These are phyloP conservation scores for Geosmithia putterillii DNA, from an alignment of 2,329 filamentous ascomycete genomes.

Conservation along the genomic window DNA sequence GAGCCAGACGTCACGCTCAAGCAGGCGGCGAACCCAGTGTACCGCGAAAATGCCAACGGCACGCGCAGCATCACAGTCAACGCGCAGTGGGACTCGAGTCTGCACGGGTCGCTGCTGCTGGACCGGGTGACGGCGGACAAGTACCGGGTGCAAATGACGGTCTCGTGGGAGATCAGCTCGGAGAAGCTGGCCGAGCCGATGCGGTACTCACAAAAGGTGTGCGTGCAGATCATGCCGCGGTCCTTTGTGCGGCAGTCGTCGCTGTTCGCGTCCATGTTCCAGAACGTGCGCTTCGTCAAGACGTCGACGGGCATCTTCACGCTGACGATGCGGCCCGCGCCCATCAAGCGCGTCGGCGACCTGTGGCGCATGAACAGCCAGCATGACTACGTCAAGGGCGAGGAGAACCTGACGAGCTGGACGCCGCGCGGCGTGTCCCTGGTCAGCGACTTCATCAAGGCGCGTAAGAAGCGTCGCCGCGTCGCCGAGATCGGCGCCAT, in stretches of 20 bases:
- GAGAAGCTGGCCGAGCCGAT: constrained; percentile 79
- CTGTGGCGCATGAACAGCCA: constrained; percentile 94
- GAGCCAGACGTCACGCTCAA: constrained; percentile 67
- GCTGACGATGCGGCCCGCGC: constrained; percentile 72
- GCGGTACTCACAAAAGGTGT: constrained; percentile 70
- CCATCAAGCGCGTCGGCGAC: constrained; percentile 83
- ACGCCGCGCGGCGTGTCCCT: constrained; percentile 80
- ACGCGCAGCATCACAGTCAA: constrained; percentile 75
- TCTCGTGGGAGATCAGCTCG: constrained; percentile 78
- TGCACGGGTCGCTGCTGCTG: constrained; percentile 85
- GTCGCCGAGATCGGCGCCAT: constrained; percentile 71
- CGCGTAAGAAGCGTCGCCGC: constrained; percentile 61
- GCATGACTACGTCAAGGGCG: constrained; percentile 91
- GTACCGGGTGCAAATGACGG: constrained; percentile 76
- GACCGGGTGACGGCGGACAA: constrained; percentile 89
- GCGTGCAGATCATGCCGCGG: constrained; percentile 72
- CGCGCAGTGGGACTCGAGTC: constrained; percentile 94
- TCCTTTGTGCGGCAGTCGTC: constrained; percentile 77
- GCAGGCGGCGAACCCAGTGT: constrained; percentile 62
- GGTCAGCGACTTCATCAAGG: constrained; percentile 73
- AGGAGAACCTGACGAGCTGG: constrained; percentile 79
- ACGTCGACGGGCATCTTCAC: constrained; percentile 82
- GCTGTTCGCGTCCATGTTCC: constrained; percentile 79
- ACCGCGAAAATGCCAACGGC: constrained; percentile 80
- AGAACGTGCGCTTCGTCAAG: constrained; percentile 72